Base-by-base conservation (phyloP, 306 rosid genomes). In the Cicer bijugum region DNA sequence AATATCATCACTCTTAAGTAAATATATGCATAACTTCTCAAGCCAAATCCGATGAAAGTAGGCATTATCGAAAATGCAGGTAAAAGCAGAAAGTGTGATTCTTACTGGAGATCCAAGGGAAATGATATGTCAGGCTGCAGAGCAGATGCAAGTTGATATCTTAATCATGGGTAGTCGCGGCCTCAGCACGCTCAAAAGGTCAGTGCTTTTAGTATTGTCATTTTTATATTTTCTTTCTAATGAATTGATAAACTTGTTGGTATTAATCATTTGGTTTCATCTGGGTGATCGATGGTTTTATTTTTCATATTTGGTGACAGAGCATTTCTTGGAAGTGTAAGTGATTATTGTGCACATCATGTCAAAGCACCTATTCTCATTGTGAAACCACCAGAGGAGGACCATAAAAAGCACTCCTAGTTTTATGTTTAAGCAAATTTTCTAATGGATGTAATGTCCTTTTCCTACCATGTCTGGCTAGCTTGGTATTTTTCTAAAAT, bases 151-250 rank as follows among this genome's bases (percentile, higher is more conserved):
- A 23, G 86, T 86, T 37, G 84, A 88, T 84, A 86, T 92, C 20
- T 82, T 92, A 2, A 70, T 92, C 11, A 67, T 92, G 15, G 90
- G 96, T 23, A 89, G 92, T 64, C 90, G 97, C 42, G 93, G 97
- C 77, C 89, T 92, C 45, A 86, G 96, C 69, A 76, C 3, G n/a
- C 35, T 89, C 75, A 78, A 87, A 77, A 89, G 97, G 97, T 86
- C 19, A 20, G 5, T 43, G 1, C 7, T 56, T 20, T 12, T 12
- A 46, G 6, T 12, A 47, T 47, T 47, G 12, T 45, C 11, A 46
- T 47, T 47, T 47, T 47, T 14, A 14, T 1, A 12, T 48, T 6
- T 48, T 48, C 12, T n/a, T 6, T n/a, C 7, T 5, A 5, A 6
- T 48, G 7, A 1, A 50, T 9, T n/a, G 40, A 28, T 14, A 2